Evolutionary conservation across 345 rosid genomes (phyloP), one percentile per base, ranked within the genome.

Genomic region (Aurinia saxatilis): DNA sequence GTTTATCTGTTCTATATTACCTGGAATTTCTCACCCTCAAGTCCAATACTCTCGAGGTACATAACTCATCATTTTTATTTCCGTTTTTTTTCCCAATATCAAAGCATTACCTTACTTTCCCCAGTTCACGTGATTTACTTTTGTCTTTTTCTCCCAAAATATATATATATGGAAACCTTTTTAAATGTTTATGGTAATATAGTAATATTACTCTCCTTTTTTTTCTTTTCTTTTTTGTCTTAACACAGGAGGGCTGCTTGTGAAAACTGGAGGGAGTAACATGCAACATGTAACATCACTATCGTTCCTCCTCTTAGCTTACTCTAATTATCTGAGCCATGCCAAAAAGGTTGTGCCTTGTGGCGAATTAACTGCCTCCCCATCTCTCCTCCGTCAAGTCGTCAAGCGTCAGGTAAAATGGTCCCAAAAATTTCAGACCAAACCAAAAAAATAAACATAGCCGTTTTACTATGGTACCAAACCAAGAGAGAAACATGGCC

Each of bases 31-130:
- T 57, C 93, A 80, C 75, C 82, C 96, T 34, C 93, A 92, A 80
- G 88, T 92, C 52, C 98, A 85, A 65, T 92, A 92, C 77, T 92
- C 98, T 65, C 98, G 95, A 47, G 98, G 98, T 92, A 57, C 11
- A 48, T 30, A 41, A 16, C 25, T 12, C 53, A 21, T 58, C 52
- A 19, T 39, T 49, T 47, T 50, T 8, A 6, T 34, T 49, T 12
- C 12, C 9, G 5, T 9, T n/a, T 2, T 35, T 48, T 3, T 15
- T 7, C n/a, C n/a, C 18, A 70, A 38, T 53, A 46, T 53, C 68
- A 46, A 54, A 54, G 38, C 18, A 35, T 3, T 34, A 40, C 46
- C 25, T 7, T 10, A 10, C 49, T 44, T 68, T 21, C 41, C 53
- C 44, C 13, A 50, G 51, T 49, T 63, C 70, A 63, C 75, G 74